phyloP scores from a whole-genome alignment of 345 rosid genomes.

The Combretum micranthum region DNA sequence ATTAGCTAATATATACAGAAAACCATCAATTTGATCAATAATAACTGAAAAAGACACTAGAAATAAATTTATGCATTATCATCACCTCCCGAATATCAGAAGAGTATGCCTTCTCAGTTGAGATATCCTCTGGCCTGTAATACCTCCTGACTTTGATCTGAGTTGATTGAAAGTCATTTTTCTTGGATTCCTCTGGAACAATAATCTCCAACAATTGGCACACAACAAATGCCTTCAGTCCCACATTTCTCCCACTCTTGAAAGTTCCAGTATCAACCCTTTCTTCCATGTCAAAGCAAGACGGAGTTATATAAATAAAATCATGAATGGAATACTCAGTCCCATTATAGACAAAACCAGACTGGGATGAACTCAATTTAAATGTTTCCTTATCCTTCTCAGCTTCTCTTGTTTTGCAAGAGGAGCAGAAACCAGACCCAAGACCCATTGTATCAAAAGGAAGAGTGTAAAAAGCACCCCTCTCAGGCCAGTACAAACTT shows the following conservation, averaged over 20 bases:
- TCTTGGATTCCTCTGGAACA: constrained; percentile 21
- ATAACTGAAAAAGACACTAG: not conserved
- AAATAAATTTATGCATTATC: not conserved
- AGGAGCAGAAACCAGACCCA: constrained; percentile 41
- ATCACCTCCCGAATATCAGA: constrained; percentile 59
- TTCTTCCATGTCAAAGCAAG: constrained; percentile 20
- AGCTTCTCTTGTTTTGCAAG: constrained; percentile 36
- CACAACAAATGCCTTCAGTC: constrained; percentile 52
- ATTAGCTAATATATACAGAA: not conserved
- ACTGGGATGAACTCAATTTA: constrained; percentile 19
- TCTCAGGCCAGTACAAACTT: constrained; percentile 51
- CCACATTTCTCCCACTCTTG: constrained; percentile 57
- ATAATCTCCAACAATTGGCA: constrained; percentile 54
- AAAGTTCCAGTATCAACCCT: constrained; percentile 21
- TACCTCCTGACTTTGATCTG: constrained; percentile 42
- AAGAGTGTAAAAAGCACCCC: constrained; percentile 63
- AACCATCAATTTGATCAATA: not conserved
- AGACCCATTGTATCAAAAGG: constrained; percentile 32
- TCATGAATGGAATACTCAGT: constrained; percentile 35
- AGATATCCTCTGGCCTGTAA: constrained; percentile 67
- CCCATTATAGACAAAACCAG: constrained; percentile 32
- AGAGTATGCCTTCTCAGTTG: constrained; percentile 53
- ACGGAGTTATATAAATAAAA: constrained; percentile 46
- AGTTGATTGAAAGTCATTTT: constrained; percentile 22
- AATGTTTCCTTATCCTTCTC: constrained; percentile 20